Evolutionary conservation across 1,139 yeast species (phyloP), one percentile per base, ranked within the genome.

Genomic region (Taphrina pruni): DNA sequence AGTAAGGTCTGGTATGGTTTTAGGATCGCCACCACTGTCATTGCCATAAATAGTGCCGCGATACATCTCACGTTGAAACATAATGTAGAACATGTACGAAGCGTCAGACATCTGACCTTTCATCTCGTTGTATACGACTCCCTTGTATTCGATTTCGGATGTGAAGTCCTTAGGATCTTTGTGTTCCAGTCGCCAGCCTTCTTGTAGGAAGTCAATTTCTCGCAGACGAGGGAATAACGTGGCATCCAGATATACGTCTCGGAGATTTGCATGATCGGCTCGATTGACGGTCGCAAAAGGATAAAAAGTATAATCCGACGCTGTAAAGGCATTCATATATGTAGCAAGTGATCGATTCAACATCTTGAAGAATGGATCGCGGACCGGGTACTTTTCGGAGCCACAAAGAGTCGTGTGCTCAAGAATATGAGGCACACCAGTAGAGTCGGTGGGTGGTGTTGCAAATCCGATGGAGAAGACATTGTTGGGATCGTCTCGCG

Each of bases 311-410:
- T 91, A 92, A 78, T 94, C 98, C 74, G 64, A 60, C 20, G 97
- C 99, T 0, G 99, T 94, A 97, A 94, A 90, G 14, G 99, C 99
- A 77, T 94, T 94, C 99, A 94, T 94, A 79, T 92, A 94, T 78
- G 91, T 94, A 52, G 97, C 88, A 75, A 94, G 81, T 20, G 91
- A 80, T 74, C 98, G 81, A 77, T 93, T 94, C 70, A 94, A 82
- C 99, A 94, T 94, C 78, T 94, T 93, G 84, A 94, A 95, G 78
- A 94, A 94, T 1, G 99, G 99, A 78, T 94, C 99, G 74, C 97
- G 83, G 1, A 94, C 97, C 0, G 97, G 98, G 77, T 86, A 94
- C 76, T 88, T 89, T 71, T 84, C 82, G 0, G 97, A 90, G 2
- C 99, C 99, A 80, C 99, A 94, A 51, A 94, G 81, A 0, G 98